phyloP scores from a whole-genome alignment of 139 green algal species.

The Gonium pectorale region DNA sequence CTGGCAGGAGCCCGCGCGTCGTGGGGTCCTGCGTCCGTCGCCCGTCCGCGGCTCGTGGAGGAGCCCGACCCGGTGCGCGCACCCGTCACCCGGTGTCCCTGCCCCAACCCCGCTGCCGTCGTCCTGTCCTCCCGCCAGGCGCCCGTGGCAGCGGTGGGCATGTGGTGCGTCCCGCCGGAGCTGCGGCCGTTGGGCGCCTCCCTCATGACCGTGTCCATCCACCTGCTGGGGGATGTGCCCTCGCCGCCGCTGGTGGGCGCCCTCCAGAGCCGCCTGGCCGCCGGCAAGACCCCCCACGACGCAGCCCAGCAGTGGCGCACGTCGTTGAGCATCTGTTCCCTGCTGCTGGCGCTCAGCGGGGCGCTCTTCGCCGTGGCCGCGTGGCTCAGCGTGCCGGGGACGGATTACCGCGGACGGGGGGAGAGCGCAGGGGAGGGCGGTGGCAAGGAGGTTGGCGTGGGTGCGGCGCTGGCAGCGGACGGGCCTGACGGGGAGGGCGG shows the following conservation, averaged over 20 bases:
- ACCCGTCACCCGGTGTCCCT: too few species aligned
- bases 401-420: too few species aligned
- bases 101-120: too few species aligned
- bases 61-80: too few species aligned
- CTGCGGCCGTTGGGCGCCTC: constrained; percentile 85
- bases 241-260: constrained; percentile 87
- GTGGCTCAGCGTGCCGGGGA: constrained; percentile 3
- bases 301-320: constrained; percentile 64
- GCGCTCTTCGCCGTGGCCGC: constrained; percentile 51
- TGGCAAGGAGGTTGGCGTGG: too few species aligned
- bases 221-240: constrained; percentile 96
- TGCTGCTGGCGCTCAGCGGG: constrained; percentile 59
- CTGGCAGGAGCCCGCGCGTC: too few species aligned
- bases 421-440: too few species aligned
- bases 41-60: too few species aligned
- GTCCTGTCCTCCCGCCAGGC: constrained; percentile 60
- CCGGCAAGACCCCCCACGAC: constrained; percentile 30
- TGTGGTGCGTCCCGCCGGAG: constrained; percentile 89
- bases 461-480: too few species aligned
- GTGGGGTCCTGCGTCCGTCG: too few species aligned
- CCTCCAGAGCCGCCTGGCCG: constrained; percentile 70
- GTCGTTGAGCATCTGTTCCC: constrained; percentile 61
- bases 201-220: constrained; percentile 88
- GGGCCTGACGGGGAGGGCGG: too few species aligned
- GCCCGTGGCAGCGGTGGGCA: constrained; percentile 76